These are phyloP conservation scores for Taxawa tesnikishii DNA, from an alignment of 2,329 filamentous ascomycete genomes.

Conservation along the genomic window DNA sequence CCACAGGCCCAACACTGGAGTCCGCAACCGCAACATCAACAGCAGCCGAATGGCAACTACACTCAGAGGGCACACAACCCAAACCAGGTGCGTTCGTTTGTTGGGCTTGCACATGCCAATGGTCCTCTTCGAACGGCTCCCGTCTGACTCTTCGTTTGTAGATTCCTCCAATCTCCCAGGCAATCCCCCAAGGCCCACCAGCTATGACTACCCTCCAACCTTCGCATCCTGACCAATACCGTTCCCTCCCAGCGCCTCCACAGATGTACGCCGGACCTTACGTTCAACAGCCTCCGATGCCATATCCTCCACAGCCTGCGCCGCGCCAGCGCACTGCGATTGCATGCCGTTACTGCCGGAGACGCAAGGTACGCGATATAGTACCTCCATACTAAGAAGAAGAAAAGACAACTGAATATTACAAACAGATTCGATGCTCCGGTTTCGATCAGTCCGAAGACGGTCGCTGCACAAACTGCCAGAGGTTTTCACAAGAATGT, in stretches of 20 bases:
- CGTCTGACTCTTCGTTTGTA: conserved; percentile 12
- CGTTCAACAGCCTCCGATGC: conserved; percentile 22
- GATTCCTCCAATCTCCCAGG: conserved; percentile 22
- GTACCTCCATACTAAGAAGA: too few relatives aligned
- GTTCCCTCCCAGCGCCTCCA: conserved; percentile 29
- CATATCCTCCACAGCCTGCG: conserved; percentile 35
- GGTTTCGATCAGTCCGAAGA: conserved; percentile 61
- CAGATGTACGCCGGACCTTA: conserved; percentile 29
- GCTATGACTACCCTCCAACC: conserved; percentile 34
- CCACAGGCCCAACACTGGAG: conserved; percentile 4
- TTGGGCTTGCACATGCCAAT: too few relatives aligned
- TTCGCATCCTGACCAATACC: conserved; percentile 31
- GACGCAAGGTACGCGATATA: conserved; percentile 38
- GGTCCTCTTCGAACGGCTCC: too few relatives aligned
- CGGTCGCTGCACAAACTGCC: conserved; percentile 61
- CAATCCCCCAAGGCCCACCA: conserved; percentile 20
- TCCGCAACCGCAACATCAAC: conserved; percentile 6
- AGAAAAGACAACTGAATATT: not conserved
- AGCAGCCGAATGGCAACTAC: too few relatives aligned
- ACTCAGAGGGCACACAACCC: conserved; percentile 2
- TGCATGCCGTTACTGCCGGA: conserved; percentile 47
- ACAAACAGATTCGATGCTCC: conserved; percentile 56
- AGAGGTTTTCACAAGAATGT: conserved; percentile 63
- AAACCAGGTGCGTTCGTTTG: conserved; percentile 16
- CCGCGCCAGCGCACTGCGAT: conserved; percentile 49